phyloP scores from a whole-genome alignment of 257 asterid genomes.

The Knoxia roxburghii region DNA sequence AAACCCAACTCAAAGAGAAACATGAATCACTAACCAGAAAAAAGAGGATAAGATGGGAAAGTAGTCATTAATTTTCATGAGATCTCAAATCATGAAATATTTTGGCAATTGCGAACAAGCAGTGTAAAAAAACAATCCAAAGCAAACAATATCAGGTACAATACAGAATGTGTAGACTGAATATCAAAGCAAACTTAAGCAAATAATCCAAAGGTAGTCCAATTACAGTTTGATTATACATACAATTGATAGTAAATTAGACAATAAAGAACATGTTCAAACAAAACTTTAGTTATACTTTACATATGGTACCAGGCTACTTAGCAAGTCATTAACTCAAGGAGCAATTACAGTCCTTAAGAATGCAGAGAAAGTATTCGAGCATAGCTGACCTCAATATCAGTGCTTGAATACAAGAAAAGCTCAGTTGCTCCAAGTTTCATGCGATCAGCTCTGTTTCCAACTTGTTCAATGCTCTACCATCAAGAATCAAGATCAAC shows the following conservation, averaged over 20 bases:
- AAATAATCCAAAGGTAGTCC: background rate
- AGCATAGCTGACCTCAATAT: slow-evolving; percentile 61
- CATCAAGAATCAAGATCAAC: no score
- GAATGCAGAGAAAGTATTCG: slow-evolving; percentile 4
- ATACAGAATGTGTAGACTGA: background rate
- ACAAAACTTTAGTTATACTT: background rate
- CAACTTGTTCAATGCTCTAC: slow-evolving; percentile 97
- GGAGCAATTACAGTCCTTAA: background rate
- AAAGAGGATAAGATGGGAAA: background rate
- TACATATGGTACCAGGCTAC: background rate
- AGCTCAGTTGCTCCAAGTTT: slow-evolving; percentile 52
- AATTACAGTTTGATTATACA: background rate
- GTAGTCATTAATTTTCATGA: background rate
- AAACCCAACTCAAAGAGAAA: background rate
- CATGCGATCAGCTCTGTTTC: slow-evolving; percentile 86
- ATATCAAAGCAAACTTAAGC: background rate
- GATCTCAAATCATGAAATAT: background rate
- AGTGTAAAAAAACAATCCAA: background rate
- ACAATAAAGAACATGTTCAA: background rate
- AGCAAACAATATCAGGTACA: no score
- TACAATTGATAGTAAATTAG: background rate
- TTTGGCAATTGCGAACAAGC: background rate
- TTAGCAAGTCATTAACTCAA: background rate
- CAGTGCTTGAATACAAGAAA: slow-evolving; percentile 78
- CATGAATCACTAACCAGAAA: background rate